Evolutionary conservation across 257 asterid genomes (phyloP).

Genomic region (Solanum boliviense): DNA sequence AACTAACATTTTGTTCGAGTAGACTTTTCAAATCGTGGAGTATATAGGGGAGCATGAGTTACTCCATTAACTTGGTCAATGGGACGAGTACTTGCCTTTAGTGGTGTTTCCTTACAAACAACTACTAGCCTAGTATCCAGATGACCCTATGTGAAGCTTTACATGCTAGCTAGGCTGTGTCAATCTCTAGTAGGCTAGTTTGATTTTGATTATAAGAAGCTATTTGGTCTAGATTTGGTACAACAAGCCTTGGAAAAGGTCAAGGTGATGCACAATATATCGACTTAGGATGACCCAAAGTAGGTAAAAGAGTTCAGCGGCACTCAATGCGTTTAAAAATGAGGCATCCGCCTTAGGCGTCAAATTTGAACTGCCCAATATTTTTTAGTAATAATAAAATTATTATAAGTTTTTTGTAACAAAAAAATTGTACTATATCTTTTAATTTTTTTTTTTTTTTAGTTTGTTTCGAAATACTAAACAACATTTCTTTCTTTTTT

Average conservation of each 20-base stretch:
- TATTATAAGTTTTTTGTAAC: too few relatives aligned
- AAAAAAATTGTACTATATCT: too few relatives aligned
- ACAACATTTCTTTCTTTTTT: too few relatives aligned
- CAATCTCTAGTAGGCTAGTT: neutral
- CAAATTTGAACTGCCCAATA: too few relatives aligned
- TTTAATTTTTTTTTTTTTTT: too few relatives aligned
- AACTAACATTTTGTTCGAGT: neutral
- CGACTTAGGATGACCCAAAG: neutral
- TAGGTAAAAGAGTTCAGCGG: too few relatives aligned
- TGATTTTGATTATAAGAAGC: neutral
- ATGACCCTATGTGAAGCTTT: neutral
- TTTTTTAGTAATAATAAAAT: too few relatives aligned
- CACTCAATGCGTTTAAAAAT: too few relatives aligned
- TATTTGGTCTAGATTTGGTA: neutral
- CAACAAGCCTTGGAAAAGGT: neutral
- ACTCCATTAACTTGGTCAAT: neutral
- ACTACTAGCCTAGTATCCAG: neutral
- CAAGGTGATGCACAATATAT: neutral
- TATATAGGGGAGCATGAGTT: too few relatives aligned
- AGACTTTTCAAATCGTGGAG: neutral
- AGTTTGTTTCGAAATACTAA: too few relatives aligned
- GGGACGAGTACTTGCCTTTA: neutral
- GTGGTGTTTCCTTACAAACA: neutral
- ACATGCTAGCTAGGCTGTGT: neutral
- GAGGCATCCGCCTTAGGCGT: too few relatives aligned